Conservation (phyloP, 2,329 filamentous ascomycete species). For the Fusarium sororula region DNA sequence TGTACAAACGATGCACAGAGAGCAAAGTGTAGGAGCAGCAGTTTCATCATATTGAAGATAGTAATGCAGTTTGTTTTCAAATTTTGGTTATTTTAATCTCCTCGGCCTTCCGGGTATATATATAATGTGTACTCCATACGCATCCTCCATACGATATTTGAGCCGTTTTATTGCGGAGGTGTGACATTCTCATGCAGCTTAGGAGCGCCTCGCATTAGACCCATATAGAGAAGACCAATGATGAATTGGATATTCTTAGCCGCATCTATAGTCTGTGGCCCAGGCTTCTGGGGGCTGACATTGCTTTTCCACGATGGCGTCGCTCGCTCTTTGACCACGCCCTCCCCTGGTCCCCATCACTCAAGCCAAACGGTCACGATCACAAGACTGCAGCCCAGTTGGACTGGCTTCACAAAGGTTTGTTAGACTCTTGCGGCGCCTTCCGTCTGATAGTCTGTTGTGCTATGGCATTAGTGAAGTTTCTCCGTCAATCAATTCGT, state of each 20-base stretch:
- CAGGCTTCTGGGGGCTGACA: background rate
- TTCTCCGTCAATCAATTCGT: background rate
- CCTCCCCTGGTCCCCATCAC: background rate
- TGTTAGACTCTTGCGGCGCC: background rate
- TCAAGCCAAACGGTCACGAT: background rate
- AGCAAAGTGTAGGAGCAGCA: background rate
- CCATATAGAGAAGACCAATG: background rate
- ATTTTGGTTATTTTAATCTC: too few relatives aligned
- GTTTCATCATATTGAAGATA: too few relatives aligned
- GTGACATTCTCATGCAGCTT: background rate
- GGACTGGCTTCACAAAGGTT: too few relatives aligned
- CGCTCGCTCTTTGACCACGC: background rate
- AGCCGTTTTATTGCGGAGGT: background rate
- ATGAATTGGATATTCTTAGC: background rate
- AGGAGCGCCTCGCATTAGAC: background rate
- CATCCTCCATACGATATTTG: background rate
- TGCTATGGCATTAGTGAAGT: too few relatives aligned
- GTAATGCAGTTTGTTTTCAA: too few relatives aligned
- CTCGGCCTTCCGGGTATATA: too few relatives aligned
- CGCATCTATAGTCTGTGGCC: background rate
- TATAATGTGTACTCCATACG: background rate
- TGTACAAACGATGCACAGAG: background rate
- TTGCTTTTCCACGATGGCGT: background rate
- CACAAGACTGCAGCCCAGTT: background rate
- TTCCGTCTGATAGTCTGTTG: too few relatives aligned